Evolutionary conservation across 108 stramenopile genomes (phyloP).

Genomic region (Nannochloropsis gaditana): DNA sequence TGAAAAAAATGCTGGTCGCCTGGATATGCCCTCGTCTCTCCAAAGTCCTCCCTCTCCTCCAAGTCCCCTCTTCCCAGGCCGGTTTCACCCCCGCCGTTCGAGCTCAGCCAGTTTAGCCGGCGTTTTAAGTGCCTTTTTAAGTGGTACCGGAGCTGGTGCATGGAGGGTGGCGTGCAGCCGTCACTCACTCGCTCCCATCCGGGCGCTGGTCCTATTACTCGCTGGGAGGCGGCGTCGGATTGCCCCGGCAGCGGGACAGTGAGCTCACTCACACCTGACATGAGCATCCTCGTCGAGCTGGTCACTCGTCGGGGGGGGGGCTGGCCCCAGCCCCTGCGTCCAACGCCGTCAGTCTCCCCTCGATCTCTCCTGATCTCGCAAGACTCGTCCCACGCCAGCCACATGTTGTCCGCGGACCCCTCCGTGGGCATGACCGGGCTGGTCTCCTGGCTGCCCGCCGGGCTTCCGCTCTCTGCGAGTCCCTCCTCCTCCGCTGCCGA

Average conservation of each 20-base stretch:
- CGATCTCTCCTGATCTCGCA: conserved; percentile 17
- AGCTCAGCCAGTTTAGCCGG: not conserved
- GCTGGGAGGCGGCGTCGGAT: not conserved
- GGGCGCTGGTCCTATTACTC: not conserved
- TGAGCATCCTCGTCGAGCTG: not conserved
- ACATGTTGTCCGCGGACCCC: not conserved
- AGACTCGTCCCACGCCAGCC: conserved; percentile 16
- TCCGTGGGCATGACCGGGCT: not conserved
- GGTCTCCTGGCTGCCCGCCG: not conserved
- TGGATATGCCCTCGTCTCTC: not conserved
- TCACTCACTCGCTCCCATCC: not conserved
- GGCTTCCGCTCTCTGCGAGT: not conserved
- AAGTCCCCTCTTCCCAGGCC: not conserved
- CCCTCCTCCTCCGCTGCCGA: not conserved
- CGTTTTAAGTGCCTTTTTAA: conserved; percentile 1
- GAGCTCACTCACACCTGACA: not conserved
- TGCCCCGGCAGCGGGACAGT: not conserved
- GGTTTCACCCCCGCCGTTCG: not conserved
- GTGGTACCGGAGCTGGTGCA: not conserved
- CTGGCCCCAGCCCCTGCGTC: not conserved
- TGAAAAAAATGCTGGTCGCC: not conserved
- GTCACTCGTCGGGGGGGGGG: not conserved
- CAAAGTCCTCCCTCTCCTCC: not conserved
- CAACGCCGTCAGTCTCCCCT: not conserved
- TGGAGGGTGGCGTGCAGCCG: not conserved